These are phyloP conservation scores for Funneliformis geosporum DNA, from an alignment of 192 early-diverging fungal species.

Conservation along the genomic window DNA sequence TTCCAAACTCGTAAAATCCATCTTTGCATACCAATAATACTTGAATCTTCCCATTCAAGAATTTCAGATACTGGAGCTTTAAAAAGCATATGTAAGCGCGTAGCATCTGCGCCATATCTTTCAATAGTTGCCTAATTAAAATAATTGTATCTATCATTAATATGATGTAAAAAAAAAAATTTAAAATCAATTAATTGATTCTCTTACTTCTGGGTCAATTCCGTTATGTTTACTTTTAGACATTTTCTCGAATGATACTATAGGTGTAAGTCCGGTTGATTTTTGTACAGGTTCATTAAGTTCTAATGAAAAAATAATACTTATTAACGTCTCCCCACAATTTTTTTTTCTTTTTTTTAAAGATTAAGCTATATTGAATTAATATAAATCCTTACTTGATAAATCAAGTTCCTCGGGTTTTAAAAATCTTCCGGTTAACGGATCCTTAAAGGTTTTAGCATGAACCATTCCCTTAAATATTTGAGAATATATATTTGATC, in stretches of 20 bases:
- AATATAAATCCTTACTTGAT: slow-evolving; percentile 41
- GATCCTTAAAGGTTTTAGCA: slow-evolving; percentile 80
- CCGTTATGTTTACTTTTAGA: slow-evolving; percentile 97
- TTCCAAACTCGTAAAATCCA: slow-evolving; percentile 69
- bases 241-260: slow-evolving; percentile 89
- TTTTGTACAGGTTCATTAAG: slow-evolving; percentile 54
- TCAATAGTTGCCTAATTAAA: slow-evolving; percentile 52
- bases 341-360: too few species aligned
- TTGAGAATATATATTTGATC: slow-evolving; percentile 18
- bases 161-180: too few species aligned
- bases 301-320: slow-evolving; percentile 31
- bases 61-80: slow-evolving; percentile 88
- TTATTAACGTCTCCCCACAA: background rate
- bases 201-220: slow-evolving; percentile 72
- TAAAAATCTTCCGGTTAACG: slow-evolving; percentile 71
- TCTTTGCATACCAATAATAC: slow-evolving; percentile 91
- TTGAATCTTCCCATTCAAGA: slow-evolving; percentile 87
- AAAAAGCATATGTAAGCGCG: slow-evolving; percentile 82
- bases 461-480: slow-evolving; percentile 85
- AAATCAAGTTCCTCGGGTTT: slow-evolving; percentile 72
- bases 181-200: background rate
- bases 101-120: slow-evolving; percentile 78
- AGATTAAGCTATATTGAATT: background rate
- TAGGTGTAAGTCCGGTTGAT: slow-evolving; percentile 59
- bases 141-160: background rate